Conservation (phyloP, 2,329 filamentous ascomycete genomes). For the Grosmannia serpens region DNA sequence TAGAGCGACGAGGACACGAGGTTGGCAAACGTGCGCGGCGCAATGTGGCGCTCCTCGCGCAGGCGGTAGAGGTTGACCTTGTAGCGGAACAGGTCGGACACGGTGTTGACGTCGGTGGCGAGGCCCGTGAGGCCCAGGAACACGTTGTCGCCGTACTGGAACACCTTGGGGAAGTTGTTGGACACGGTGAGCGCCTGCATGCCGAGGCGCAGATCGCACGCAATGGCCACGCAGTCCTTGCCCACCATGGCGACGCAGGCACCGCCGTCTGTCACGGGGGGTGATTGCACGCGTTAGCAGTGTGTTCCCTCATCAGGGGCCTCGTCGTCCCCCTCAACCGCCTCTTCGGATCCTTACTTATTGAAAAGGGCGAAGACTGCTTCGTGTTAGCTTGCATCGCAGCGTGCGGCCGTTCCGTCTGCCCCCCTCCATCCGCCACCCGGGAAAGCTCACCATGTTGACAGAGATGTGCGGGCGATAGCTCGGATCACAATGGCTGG, state of each 20-base stretch:
- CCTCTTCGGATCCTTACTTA: constrained; percentile 56
- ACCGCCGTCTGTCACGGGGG: constrained; percentile 53
- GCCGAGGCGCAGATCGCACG: constrained; percentile 95
- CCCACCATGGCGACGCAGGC: constrained; percentile 98
- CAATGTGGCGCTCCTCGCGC: constrained; percentile 93
- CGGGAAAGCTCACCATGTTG: constrained; percentile 21
- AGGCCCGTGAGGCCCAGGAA: constrained; percentile 94
- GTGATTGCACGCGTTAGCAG: background rate
- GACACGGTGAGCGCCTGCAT: constrained; percentile 94
- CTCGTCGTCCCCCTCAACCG: background rate
- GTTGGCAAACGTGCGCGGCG: constrained; percentile 91
- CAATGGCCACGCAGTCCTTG: constrained; percentile 99
- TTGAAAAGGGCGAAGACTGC: constrained; percentile 85
- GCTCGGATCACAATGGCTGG: background rate
- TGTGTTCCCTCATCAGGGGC: too few relatives aligned
- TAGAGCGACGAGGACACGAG: constrained; percentile 85
- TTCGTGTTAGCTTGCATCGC: constrained; percentile 19
- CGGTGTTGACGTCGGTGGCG: constrained; percentile 88
- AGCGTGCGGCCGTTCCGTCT: background rate
- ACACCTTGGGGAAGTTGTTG: constrained; percentile 99
- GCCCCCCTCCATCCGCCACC: background rate
- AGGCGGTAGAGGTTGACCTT: constrained; percentile 99
- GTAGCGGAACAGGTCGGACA: constrained; percentile 96
- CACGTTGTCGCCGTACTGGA: constrained; percentile 79
- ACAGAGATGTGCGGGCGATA: background rate